Conservation (phyloP, 139 green algal genomes). For the Pleodorina starrii region DNA sequence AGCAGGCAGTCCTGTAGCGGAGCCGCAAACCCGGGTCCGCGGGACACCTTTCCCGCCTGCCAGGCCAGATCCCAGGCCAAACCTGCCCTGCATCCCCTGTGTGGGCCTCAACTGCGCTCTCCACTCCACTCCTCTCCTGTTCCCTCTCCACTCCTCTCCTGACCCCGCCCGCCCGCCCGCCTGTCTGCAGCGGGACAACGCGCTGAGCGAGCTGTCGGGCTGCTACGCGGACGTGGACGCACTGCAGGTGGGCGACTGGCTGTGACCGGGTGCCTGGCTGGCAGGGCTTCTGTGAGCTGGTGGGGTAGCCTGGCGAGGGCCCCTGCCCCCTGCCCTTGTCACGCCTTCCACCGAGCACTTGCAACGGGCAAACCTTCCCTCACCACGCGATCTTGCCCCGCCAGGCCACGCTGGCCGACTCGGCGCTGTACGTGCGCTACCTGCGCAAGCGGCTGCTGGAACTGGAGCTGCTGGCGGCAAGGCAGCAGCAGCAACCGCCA, state of each 20-base stretch:
- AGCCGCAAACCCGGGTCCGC: too few species aligned
- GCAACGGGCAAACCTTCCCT: too few species aligned
- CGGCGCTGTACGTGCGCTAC: slow-evolving; percentile 67
- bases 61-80: too few species aligned
- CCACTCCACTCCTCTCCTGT: too few species aligned
- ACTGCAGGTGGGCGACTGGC: slow-evolving; percentile 54
- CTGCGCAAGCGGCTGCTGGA: slow-evolving; percentile 62
- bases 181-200: slow-evolving; percentile 50
- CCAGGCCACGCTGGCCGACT: slow-evolving; percentile 70
- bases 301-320: too few species aligned
- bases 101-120: too few species aligned
- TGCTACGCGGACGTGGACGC: slow-evolving; percentile 69
- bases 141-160: not conserved
- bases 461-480: slow-evolving; percentile 62
- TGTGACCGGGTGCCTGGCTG: not conserved
- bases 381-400: not conserved
- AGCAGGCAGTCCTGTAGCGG: too few species aligned
- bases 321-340: too few species aligned
- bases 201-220: slow-evolving; percentile 61
- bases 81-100: too few species aligned
- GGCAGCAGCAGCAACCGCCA: slow-evolving; percentile 53
- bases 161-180: not conserved
- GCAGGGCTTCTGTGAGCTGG: too few species aligned
- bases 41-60: too few species aligned
- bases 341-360: too few species aligned